Conservation (phyloP, 495 filamentous ascomycete genomes). For the Tuber aestivum region DNA sequence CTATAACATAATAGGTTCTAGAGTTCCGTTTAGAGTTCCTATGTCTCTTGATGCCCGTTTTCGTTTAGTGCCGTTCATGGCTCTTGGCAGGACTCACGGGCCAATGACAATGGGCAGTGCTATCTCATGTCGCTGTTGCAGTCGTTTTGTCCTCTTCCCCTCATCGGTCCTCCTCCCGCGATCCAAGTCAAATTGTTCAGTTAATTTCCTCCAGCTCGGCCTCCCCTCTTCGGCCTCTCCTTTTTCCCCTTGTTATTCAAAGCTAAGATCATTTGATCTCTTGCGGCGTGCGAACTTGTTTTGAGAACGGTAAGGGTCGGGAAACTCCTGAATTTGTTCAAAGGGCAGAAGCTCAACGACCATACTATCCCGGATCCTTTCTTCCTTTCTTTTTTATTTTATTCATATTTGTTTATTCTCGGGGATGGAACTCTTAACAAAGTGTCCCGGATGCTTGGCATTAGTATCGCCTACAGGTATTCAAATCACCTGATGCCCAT, state of each 20-base stretch:
- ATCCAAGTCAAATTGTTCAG: background rate
- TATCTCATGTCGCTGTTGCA: background rate
- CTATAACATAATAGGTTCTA: background rate
- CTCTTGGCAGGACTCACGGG: background rate
- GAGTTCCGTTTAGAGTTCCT: background rate
- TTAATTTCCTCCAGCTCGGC: background rate
- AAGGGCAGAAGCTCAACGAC: background rate
- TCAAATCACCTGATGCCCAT: background rate
- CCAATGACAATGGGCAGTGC: background rate
- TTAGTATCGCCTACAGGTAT: background rate
- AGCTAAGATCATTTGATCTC: background rate
- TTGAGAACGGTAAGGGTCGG: background rate
- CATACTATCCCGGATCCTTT: background rate
- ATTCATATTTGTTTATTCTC: constrained; percentile 1
- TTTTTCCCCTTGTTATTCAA: background rate
- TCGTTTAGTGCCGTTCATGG: background rate
- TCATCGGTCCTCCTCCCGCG: background rate
- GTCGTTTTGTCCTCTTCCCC: background rate
- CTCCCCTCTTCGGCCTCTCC: background rate
- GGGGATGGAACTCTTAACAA: background rate
- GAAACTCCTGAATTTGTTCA: background rate
- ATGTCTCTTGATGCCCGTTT: background rate
- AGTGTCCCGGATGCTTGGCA: background rate
- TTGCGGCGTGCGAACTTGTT: background rate
- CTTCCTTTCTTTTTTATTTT: background rate